Evolutionary conservation across 345 rosid genomes (phyloP), one percentile per base, ranked within the genome.

Genomic region (Acer negundo): DNA sequence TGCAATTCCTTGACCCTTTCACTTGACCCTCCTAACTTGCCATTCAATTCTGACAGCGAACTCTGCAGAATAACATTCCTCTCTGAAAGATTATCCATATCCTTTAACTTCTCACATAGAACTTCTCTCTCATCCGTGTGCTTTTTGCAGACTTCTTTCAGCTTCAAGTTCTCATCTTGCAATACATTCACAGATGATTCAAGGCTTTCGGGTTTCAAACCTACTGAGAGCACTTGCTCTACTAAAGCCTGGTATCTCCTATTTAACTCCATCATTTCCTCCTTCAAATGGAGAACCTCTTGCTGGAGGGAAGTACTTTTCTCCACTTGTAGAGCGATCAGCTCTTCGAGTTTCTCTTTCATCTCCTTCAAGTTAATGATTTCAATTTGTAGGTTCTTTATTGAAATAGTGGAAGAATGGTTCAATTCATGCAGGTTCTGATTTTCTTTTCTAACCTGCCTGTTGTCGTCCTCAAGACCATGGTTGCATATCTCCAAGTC

Each of bases 291-390:
- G 74, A 65, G n/a, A 67, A 89, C 88, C 86, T 94, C 95, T 82
- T 88, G 92, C 86, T 91, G 95, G 64, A 90, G 89, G 68, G 84
- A 84, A 80, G 84, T 82, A 81, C 89, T 88, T 81, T 84, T 84
- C 76, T 79, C 85, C 51, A 82, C 80, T 49, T 90, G 97, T 55
- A 79, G 82, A 22, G 84, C 79, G 23, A 92, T 90, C 75, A 94
- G 93, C 80, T 82, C 80, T 84, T 90, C 98, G 59, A 96, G 97
- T 70, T 86, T 86, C 75, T 76, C 89, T 86, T 94, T 94, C 75
- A 87, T 75, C 82, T 86, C 90, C 83, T 79, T 92, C 83, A 91
- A 82, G 80, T 86, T 81, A 64, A 70, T 70, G 69, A 87, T 83
- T 80, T 94, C 95, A 42, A 71, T 76, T 83, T 83, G 85, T 73